phyloP scores from a whole-genome alignment of 164 flowering plant species.

The Houttuynia cordata region DNA sequence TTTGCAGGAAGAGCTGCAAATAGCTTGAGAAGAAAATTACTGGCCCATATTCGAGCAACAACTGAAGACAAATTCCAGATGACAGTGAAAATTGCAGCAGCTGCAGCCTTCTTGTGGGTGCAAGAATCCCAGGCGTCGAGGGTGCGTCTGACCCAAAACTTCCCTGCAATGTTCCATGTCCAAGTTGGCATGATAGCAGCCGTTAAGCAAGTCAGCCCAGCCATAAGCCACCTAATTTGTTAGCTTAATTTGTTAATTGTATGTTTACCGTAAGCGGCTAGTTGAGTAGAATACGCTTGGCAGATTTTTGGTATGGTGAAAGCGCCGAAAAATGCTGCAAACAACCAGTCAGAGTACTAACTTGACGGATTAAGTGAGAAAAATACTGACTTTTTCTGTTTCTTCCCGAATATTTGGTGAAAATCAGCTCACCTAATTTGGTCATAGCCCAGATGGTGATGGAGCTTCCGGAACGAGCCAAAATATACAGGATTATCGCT shows the following conservation, averaged over 20 bases:
- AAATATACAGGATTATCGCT: slow-evolving; percentile 62
- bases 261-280: slow-evolving; percentile 44
- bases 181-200: not conserved
- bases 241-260: too few relatives aligned
- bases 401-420: not conserved
- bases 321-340: slow-evolving; percentile 74
- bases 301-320: slow-evolving; percentile 75
- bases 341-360: not conserved
- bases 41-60: slow-evolving; percentile 80
- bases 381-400: not conserved
- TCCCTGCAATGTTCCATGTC: slow-evolving; percentile 21
- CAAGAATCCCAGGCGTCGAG: slow-evolving; percentile 81
- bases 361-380: not conserved
- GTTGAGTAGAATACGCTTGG: slow-evolving; percentile 48
- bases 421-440: slow-evolving; percentile 49
- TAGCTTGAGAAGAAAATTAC: slow-evolving; percentile 15
- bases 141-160: slow-evolving; percentile 65
- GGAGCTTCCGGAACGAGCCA: slow-evolving; percentile 78
- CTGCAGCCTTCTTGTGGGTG: slow-evolving; percentile 80
- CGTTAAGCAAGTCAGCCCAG: not conserved
- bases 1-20: not conserved
- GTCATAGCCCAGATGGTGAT: slow-evolving; percentile 78
- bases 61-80: slow-evolving; percentile 77
- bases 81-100: slow-evolving; percentile 44
- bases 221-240: too few relatives aligned